Evolutionary conservation across 257 asterid species (phyloP), one percentile per base, ranked within the genome.

Genomic region (Solanum megistacrolobum): DNA sequence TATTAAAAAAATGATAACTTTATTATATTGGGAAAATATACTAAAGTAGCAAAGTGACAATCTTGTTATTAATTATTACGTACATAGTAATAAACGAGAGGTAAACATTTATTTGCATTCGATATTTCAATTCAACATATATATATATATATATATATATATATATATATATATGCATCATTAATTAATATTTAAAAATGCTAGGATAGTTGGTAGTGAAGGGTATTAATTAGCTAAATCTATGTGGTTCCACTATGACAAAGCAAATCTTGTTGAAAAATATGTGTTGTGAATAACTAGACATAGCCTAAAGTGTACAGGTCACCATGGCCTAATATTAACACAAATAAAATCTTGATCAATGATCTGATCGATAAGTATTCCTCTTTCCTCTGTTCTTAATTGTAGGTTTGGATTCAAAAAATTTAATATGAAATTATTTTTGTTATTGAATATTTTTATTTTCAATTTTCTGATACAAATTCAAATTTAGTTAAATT

Each of bases 341-440:
- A 31, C 39, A 60, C 29, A 55, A 55, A 18, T 18, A 18, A 8
- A 18, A 52, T 18, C 9, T 1, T 3, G 62, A 55, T 39, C 43
- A 39, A 39, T 39, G 43, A 39, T 39, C 1, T 2, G n/a, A 55
- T 6, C 2, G 62, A 55, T 18, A 55, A 55, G 4, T 55, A 55
- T n/a, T n/a, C n/a, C n/a, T n/a, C n/a, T n/a, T 55, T 55, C 0
- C 1, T 18, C 9, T 1, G 3, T 55, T 55, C 0, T 18, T 55
- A 18, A 55, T 55, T 18, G 0, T 3, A 18, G 4, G 3, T 55
- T 55, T 55, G 4, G 9, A 55, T 55, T 18, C 2, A 2, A 55
- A 6, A 6, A 1, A 6, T 55, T 55, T 6, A 2, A 55, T 55
- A 55, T 6, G 4, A 55, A 6, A 6, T 6, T 2, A 6, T 16